Evolutionary conservation across 257 asterid genomes (phyloP).

Genomic region (Gentiana straminea): DNA sequence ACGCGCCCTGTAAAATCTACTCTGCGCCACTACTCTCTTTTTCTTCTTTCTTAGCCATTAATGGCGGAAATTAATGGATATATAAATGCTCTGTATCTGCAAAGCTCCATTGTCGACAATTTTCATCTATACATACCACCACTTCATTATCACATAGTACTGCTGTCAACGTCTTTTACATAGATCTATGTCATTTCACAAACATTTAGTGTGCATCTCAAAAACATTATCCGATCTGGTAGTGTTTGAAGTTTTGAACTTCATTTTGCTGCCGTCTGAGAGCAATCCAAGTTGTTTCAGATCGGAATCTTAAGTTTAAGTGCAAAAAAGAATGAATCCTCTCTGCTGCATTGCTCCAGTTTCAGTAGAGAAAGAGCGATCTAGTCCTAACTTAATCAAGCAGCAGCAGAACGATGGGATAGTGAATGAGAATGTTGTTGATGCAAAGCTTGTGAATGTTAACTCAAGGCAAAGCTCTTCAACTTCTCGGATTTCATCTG

Average conservation of each 20-base stretch:
- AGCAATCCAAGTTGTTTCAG: constrained; percentile 10
- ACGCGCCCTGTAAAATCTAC: too few relatives aligned
- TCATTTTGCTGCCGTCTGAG: constrained; percentile 10
- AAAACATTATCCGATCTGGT: constrained; percentile 56
- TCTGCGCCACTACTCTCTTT: constrained; percentile 18
- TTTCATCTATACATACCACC: constrained; percentile 19
- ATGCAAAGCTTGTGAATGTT: constrained; percentile 31
- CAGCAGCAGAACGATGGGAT: constrained; percentile 41
- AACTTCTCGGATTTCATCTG: constrained; percentile 25
- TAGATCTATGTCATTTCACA: constrained; percentile 36
- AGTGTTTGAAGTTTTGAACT: constrained; percentile 12
- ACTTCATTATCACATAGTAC: constrained; percentile 2
- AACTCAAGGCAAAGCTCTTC: constrained; percentile 63
- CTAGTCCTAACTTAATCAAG: constrained; percentile 45
- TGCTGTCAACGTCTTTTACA: not conserved
- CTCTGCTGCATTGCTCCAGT: constrained; percentile 99
- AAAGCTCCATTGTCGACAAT: constrained; percentile 1
- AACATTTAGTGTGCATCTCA: constrained; percentile 29
- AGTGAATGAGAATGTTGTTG: constrained; percentile 25
- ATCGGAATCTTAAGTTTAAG: not conserved
- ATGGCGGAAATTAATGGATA: constrained; percentile 40
- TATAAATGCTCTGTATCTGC: constrained; percentile 21
- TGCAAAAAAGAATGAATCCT: constrained; percentile 58
- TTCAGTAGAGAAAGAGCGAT: constrained; percentile 73
- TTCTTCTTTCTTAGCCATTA: constrained; percentile 20